Evolutionary conservation across 768 basidiomycete genomes (phyloP), one percentile per base, ranked within the genome.

Genomic region (Termitomyces sp.): DNA sequence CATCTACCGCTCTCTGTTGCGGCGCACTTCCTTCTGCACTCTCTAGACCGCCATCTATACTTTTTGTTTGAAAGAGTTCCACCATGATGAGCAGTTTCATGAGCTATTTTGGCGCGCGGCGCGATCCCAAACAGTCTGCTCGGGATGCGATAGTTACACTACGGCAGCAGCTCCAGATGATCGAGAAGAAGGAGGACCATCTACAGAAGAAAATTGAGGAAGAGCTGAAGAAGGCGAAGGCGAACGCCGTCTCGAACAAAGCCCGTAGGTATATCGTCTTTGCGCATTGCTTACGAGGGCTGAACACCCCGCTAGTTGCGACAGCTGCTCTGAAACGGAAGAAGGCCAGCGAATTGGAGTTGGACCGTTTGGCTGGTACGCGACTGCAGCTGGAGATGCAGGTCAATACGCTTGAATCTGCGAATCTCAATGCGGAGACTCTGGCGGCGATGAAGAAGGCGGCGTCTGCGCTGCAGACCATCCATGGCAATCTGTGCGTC

Each of bases 171-270:
- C 82, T 98, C 61, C 85, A 92, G 74, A 90, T 96, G 87, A 86
- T 98, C 64, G 94, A 98, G 84, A 99, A 98, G 92, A 98, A 96
- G 80, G 97, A 98, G 77, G 96, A 98, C 72, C 81, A 92, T 72
- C 77, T 98, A 60, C 88, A 90, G 81, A 94, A 91, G 84, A 94
- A 95, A 85, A 91, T 97, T 63, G 94, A 96, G 54, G 94, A 97
- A 62, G 96, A 98, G 67, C 63, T 85, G 66, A 87, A 86, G 81
- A 96, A 92, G 77, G 97, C 97, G 16, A 88, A 82, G 71, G 84
- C 87, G 33, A 97, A 98, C 71, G 95, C 93, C 46, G 92, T 96
- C 50, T 84, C 88, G 52, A 98, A 98, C 72, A 96, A 96, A 78
- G 72, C 85, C 67, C 86, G 96, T 98, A 70, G 70, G 94, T n/a